Conservation (phyloP, 202 grass and related monocot species). For the Musa balbisiana region DNA sequence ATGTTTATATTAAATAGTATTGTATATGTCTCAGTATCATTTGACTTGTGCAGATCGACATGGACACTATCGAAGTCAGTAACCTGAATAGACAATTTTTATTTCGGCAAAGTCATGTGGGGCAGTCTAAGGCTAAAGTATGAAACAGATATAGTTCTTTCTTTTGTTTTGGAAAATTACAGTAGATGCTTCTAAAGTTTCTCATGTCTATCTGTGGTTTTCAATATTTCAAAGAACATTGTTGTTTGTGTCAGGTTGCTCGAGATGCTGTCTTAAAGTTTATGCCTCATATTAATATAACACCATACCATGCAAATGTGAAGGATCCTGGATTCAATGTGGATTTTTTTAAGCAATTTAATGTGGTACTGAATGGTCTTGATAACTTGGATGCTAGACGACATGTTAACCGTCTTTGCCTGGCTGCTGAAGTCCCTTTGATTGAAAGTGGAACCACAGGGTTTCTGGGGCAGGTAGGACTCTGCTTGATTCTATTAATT, state of each 20-base stretch:
- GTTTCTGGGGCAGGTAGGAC: slow-evolving; percentile 86
- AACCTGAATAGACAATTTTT: slow-evolving; percentile 98
- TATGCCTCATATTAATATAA: slow-evolving; percentile 84
- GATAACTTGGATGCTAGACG: slow-evolving; percentile 97
- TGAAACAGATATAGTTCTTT: neutral
- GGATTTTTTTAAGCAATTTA: slow-evolving; percentile 96
- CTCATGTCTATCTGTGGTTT: slow-evolving; percentile 5
- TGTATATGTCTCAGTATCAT: neutral
- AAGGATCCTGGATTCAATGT: slow-evolving; percentile 83
- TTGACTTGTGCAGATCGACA: slow-evolving; percentile 62
- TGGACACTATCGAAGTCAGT: slow-evolving; percentile 99
- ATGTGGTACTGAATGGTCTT: slow-evolving; percentile 90
- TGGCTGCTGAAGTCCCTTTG: slow-evolving; percentile 93
- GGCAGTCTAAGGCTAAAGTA: slow-evolving; percentile 93
- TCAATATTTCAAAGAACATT: slow-evolving; percentile 9
- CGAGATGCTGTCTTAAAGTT: slow-evolving; percentile 85
- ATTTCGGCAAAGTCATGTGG: slow-evolving; percentile 88
- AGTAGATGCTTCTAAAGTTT: neutral
- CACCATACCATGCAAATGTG: slow-evolving; percentile 77
- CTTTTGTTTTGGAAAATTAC: slow-evolving; percentile 1
- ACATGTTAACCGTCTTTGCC: slow-evolving; percentile 93
- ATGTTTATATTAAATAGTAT: neutral
- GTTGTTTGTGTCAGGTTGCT: slow-evolving; percentile 55
- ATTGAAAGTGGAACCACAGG: slow-evolving; percentile 98
- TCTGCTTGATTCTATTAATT: too few relatives aligned